phyloP scores from a whole-genome alignment of 495 filamentous ascomycete species.

The Aspergillus campestris region DNA sequence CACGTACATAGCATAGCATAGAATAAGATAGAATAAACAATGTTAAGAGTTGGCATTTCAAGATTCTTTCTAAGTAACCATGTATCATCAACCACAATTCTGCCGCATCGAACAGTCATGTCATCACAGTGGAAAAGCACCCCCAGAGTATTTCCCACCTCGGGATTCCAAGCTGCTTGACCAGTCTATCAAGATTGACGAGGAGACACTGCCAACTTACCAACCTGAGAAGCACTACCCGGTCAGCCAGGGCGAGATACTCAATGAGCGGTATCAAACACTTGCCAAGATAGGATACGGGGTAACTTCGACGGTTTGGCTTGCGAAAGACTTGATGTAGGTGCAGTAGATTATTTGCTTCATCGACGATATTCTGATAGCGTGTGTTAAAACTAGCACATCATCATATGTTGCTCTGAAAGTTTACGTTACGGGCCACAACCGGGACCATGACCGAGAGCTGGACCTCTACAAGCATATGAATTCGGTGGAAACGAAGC shows the following conservation, averaged over 20 bases:
- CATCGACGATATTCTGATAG: neutral
- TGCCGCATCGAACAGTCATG: too few species aligned
- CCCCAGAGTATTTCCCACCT: neutral
- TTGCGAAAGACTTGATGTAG: constrained; percentile 35
- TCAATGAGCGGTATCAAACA: constrained; percentile 33
- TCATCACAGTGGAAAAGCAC: too few species aligned
- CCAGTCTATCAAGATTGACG: constrained; percentile 17
- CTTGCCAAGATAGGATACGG: constrained; percentile 43
- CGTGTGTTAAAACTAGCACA: neutral
- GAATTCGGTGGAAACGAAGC: constrained; percentile 5
- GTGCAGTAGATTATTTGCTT: constrained; percentile 1
- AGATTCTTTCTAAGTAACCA: too few species aligned
- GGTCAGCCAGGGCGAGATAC: constrained; percentile 29
- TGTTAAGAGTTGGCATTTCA: too few species aligned
- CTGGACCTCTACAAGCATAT: constrained; percentile 13
- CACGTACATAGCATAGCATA: too few species aligned
- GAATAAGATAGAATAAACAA: too few species aligned
- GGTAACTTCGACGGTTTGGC: constrained; percentile 40
- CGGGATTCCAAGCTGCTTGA: constrained; percentile 10
- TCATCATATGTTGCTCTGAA: constrained; percentile 16
- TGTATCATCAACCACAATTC: too few species aligned
- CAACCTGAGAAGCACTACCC: constrained; percentile 31
- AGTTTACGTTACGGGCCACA: constrained; percentile 9
- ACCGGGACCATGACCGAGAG: constrained; percentile 4
- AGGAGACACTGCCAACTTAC: constrained; percentile 37